A percentile compares a stretch with the other conserved stretches of the same genome.
These are phyloP conservation scores for Nicotiana tabacum DNA, from an alignment of 257 asterid species.

Conservation along the genomic window DNA sequence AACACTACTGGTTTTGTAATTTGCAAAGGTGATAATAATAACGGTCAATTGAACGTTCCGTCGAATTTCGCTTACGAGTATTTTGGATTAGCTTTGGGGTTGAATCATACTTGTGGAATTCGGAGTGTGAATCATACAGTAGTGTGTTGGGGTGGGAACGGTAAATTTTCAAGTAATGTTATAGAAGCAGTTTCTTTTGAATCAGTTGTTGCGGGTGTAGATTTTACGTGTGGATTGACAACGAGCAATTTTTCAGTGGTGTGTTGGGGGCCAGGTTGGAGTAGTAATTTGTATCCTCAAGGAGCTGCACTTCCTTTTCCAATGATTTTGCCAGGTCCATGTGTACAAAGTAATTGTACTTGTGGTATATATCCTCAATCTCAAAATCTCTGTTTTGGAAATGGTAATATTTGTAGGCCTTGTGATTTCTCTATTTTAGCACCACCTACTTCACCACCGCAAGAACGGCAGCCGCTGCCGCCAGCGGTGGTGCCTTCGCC, in stretches of 20 bases:
- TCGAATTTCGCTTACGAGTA: slow-evolving; percentile 31
- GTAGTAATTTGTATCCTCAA: slow-evolving; percentile 25
- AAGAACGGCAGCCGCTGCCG: not conserved
- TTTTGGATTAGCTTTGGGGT: slow-evolving; percentile 52
- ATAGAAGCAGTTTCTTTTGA: slow-evolving; percentile 47
- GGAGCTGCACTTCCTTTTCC: slow-evolving; percentile 47
- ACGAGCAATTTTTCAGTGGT: slow-evolving; percentile 55
- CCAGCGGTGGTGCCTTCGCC: slow-evolving; percentile 21
- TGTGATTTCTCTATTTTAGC: slow-evolving; percentile 40
- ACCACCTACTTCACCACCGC: slow-evolving; percentile 16
- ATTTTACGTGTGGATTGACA: slow-evolving; percentile 70
- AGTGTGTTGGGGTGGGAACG: slow-evolving; percentile 76
- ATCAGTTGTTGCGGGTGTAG: slow-evolving; percentile 55
- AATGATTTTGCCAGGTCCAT: slow-evolving; percentile 68
- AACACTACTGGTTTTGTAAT: slow-evolving; percentile 36
- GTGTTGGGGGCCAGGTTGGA: slow-evolving; percentile 90
- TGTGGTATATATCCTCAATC: slow-evolving; percentile 69
- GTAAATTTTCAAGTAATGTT: slow-evolving; percentile 23
- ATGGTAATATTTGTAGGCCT: slow-evolving; percentile 67
- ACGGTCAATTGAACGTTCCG: slow-evolving; percentile 54
- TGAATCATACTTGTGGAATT: slow-evolving; percentile 58
- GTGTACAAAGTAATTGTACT: slow-evolving; percentile 41
- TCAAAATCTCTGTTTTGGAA: slow-evolving; percentile 53
- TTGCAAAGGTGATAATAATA: slow-evolving; percentile 55
- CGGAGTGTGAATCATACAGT: slow-evolving; percentile 49